Evolutionary conservation across 2,329 filamentous ascomycete species (phyloP), one percentile per base, ranked within the genome.

Genomic region (Curvularia spicifera): DNA sequence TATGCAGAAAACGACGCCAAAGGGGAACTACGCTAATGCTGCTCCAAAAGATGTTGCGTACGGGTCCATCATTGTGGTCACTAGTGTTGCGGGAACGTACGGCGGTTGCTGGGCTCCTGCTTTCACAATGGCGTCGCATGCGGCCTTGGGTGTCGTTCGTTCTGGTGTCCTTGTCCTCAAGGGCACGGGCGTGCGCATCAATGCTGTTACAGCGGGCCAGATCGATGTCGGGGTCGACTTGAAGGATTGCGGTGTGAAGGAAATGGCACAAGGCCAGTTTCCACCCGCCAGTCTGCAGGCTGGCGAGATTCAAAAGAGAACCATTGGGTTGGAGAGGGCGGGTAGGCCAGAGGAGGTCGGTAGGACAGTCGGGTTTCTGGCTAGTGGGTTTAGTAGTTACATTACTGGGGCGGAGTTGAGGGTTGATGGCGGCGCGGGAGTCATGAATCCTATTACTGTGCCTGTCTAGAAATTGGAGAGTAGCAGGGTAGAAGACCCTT

Each of bases 31-130:
- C 66, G 79, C 84, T 0, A 88, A 88, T 65, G 86, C 86, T 0
- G 83, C 84, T 12, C 84, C 84, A 0, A 88, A 88, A 66, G 82
- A 83, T 63, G 79, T 82, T 48, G 78, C 79, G n/a, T 88, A 88
- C 66, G 86, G 86, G 2, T 84, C 81, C 62, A 87, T 88, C 57
- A 81, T 88, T 43, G 84, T 88, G n/a, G 84, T 88, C 2, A 81
- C 81, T 18, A 82, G 78, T 44, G 84, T 87, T 0, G 85, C 85
- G 1, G 82, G 81, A 26, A 83, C 82, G 22, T 84, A 85, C 60
- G 85, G 85, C 7, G 77, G 80, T 3, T 85, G 84, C 67, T 87
- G 85, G 84, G 84, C 85, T 0, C 84, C 85, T 0, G 81, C 80
- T n/a, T 87, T 84, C 58, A 87, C 85, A 0, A 87, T 88, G 83